A percentile compares a stretch with the other conserved stretches of the same genome.
Conservation (phyloP, 2,329 filamentous ascomycete species). For the Epichloe typhina region DNA sequence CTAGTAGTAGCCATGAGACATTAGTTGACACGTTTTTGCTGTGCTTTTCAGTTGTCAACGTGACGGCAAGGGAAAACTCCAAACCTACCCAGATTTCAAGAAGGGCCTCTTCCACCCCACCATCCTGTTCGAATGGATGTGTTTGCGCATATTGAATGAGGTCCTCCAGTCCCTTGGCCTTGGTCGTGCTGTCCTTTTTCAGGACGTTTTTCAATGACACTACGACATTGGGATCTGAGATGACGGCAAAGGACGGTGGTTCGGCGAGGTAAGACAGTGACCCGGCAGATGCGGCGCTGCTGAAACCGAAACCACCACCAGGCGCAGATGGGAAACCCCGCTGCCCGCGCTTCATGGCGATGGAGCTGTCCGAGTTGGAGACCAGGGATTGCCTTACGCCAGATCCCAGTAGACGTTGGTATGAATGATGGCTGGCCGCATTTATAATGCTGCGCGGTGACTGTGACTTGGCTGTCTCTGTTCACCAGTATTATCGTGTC, state of each 20-base stretch:
- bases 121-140: conserved; percentile 38
- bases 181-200: conserved; percentile 89
- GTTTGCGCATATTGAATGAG: conserved; percentile 50
- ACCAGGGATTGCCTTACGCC: background rate
- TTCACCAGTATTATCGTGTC: background rate
- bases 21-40: background rate
- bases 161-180: conserved; percentile 81
- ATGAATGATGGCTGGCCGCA: background rate
- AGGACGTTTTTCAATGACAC: conserved; percentile 86
- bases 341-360: conserved; percentile 6
- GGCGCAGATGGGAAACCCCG: conserved; percentile 4
- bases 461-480: background rate
- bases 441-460: background rate
- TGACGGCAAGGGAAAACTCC: background rate
- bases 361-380: background rate
- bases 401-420: background rate
- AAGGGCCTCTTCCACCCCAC: conserved; percentile 65
- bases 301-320: conserved; percentile 17
- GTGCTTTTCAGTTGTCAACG: background rate
- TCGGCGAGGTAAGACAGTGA: conserved; percentile 77
- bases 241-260: conserved; percentile 62
- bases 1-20: conserved; percentile 29
- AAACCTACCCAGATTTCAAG: conserved; percentile 71
- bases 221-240: conserved; percentile 69
- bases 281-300: conserved; percentile 26